Base-by-base conservation (phyloP, 108 stramenopile species). In the Stephanodiscus triporus region DNA sequence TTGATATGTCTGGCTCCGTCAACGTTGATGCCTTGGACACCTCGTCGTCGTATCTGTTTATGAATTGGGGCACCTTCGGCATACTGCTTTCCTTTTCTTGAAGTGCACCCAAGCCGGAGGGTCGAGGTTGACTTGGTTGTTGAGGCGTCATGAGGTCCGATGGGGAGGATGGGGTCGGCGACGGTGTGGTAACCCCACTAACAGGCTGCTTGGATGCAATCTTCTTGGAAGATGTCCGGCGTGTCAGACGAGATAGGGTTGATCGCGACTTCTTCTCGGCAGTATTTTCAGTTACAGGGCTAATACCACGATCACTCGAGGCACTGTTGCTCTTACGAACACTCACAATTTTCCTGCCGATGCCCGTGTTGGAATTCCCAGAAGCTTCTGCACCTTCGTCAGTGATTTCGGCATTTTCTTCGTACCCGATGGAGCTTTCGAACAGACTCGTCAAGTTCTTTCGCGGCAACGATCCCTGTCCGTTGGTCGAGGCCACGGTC, bases 1-100 rank as follows among this genome's bases (percentile, higher is more conserved):
- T 4, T 11, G n/a, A 16, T 9, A 69, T 38, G 3, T 68, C 67
- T 61, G 67, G 67, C 45, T 77, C 76, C 30, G 76, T 77, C 26
- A 77, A 34, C 4, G 62, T 42, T 4, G 76, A 77, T 9, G 76
- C 50, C 19, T 69, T 60, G 20, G 68, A 69, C 20, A 20, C 54
- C 0, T 55, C 76, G 13, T 77, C 76, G 59, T 36, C 30, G 24
- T 16, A 42, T 26, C 63, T 50, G 26, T 32, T 70, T 27, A 69
- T 54, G 42, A 66, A 66, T 19, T 66, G 32, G 24, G 65, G 65
- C 20, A 66, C 65, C 45, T 9, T 20, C 16, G 37, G 38, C 14
- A 40, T 5, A 13, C 56, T 6, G 53, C 5, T 0, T 3, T 14
- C 14, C 3, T 45, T 3, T 14, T 45, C 43, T 0, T 4, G 13